Conservation (phyloP, 345 rosid species). For the Aquilaria sinensis region DNA sequence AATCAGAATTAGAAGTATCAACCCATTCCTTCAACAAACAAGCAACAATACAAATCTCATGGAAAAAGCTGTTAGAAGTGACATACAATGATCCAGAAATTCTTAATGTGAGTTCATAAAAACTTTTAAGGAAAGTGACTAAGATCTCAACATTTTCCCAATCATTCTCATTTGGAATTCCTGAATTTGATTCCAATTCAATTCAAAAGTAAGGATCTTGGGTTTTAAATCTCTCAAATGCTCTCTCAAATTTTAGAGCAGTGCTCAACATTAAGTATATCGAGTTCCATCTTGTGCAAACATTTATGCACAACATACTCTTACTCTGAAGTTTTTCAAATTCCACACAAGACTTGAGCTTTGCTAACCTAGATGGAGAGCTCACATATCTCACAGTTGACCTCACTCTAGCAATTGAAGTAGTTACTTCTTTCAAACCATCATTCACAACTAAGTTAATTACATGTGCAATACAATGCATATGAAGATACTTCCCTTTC, state of each 20-base stretch:
- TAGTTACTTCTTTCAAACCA: background rate
- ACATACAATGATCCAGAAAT: too few species aligned
- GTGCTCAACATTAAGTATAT: background rate
- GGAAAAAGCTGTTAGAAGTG: background rate
- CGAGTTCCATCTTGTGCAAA: background rate
- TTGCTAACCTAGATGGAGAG: background rate
- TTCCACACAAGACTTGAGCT: background rate
- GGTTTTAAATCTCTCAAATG: background rate
- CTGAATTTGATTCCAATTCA: background rate
- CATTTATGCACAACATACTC: background rate
- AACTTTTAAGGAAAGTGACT: too few species aligned
- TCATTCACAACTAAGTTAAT: background rate
- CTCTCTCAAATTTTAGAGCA: background rate
- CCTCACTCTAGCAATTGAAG: background rate
- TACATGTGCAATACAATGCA: too few species aligned
- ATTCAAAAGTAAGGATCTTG: background rate
- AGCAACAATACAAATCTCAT: background rate
- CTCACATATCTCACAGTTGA: background rate
- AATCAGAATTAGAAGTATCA: too few species aligned
- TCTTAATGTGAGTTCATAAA: background rate
- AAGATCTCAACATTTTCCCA: too few species aligned
- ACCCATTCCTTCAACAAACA: background rate
- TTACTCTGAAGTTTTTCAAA: background rate
- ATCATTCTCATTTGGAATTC: too few species aligned
- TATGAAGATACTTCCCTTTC: background rate